phyloP scores from a whole-genome alignment of 2,329 filamentous ascomycete species.

The Sporothrix protearum region DNA sequence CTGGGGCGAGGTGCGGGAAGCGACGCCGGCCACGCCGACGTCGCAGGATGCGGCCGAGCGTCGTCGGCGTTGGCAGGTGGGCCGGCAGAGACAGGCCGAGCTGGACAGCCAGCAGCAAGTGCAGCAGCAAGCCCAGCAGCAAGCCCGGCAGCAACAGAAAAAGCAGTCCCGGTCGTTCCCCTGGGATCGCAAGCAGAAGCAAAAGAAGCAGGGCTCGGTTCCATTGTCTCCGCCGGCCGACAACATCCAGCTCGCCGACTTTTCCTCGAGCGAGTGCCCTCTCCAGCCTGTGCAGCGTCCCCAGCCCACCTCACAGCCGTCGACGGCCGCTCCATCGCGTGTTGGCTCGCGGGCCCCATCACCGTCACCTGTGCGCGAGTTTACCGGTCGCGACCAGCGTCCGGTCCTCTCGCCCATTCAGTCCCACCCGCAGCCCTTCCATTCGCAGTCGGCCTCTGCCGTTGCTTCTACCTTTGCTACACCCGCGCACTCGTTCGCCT shows the following conservation, averaged over 20 bases:
- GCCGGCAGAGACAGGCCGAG: constrained; percentile 26
- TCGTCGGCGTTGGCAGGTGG: constrained; percentile 4
- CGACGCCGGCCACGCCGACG: constrained; percentile 30
- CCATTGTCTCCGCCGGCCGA: background rate
- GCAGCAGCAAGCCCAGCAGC: too few species aligned
- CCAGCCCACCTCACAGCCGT: constrained; percentile 1
- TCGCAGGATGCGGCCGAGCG: background rate
- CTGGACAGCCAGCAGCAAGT: constrained; percentile 1
- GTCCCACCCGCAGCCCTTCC: constrained; percentile 14
- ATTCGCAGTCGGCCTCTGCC: background rate
- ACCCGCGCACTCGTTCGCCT: constrained; percentile 17
- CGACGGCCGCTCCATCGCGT: constrained; percentile 15
- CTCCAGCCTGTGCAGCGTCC: constrained; percentile 1
- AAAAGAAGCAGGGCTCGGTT: background rate
- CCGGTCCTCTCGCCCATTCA: constrained; percentile 20
- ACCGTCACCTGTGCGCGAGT: constrained; percentile 3
- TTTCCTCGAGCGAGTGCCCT: background rate
- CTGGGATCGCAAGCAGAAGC: background rate
- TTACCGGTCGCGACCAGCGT: background rate
- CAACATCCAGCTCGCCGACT: constrained; percentile 8
- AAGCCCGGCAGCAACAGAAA: background rate
- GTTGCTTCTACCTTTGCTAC: constrained; percentile 4
- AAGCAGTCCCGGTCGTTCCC: background rate
- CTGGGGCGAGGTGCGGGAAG: constrained; percentile 18
- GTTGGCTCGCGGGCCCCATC: constrained; percentile 11